Evolutionary conservation across 495 filamentous ascomycete species (phyloP).

Genomic region (Copromyces sp.): DNA sequence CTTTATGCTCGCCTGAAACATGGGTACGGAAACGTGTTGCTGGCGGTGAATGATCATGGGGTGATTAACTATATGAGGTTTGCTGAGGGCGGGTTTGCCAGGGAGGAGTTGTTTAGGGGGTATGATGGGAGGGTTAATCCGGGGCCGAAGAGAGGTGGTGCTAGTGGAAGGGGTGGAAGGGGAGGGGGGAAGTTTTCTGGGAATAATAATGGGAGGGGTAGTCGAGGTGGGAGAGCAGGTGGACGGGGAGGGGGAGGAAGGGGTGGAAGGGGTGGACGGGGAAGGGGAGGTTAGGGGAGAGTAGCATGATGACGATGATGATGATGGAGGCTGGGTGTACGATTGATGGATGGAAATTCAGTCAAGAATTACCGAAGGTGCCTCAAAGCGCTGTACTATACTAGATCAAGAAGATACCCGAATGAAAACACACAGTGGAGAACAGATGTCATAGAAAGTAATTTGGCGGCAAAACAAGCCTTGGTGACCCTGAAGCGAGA

Average conservation of each 20-base stretch:
- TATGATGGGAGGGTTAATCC: slow-evolving; percentile 27
- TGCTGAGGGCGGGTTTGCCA: slow-evolving; percentile 68
- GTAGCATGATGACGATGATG: neutral
- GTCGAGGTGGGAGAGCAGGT: slow-evolving; percentile 11
- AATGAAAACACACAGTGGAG: no score
- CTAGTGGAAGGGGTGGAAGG: slow-evolving; percentile 28
- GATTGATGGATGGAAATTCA: neutral
- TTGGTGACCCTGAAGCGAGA: neutral
- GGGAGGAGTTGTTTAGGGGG: slow-evolving; percentile 57
- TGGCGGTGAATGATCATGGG: slow-evolving; percentile 84
- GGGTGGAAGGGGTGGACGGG: slow-evolving; percentile 1
- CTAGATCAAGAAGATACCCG: neutral
- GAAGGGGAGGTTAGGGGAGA: neutral
- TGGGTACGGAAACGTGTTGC: slow-evolving; percentile 69
- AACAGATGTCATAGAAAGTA: neutral
- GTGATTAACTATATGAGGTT: slow-evolving; percentile 79
- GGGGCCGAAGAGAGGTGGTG: slow-evolving; percentile 34
- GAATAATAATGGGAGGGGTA: slow-evolving; percentile 14
- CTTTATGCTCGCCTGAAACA: slow-evolving; percentile 66
- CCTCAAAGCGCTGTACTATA: neutral
- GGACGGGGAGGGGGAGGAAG: neutral
- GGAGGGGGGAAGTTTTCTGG: slow-evolving; percentile 19
- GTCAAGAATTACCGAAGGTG: neutral
- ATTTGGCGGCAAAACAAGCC: neutral
- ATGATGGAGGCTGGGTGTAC: neutral